phyloP scores from a whole-genome alignment of 306 rosid species.

The Acacia confusa region DNA sequence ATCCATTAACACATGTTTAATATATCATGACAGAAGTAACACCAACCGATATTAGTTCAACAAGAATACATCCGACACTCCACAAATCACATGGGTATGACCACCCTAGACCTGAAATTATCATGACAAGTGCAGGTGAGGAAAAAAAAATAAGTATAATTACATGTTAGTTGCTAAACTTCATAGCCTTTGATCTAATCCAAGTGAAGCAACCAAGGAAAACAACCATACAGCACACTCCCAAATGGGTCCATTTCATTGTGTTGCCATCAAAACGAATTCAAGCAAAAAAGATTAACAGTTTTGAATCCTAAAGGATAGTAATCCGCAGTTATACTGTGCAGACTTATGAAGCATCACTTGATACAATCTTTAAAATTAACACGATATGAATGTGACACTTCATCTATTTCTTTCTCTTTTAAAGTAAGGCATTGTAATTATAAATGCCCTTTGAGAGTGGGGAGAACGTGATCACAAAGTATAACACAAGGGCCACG shows the following conservation, averaged over 20 bases:
- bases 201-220: not conserved
- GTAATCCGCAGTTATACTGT: not conserved
- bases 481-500: not conserved
- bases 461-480: not conserved
- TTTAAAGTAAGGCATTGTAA: not conserved
- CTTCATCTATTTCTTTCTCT: not conserved
- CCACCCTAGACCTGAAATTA: conserved; percentile 90
- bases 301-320: not conserved
- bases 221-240: not conserved
- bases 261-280: not conserved
- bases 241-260: conserved; percentile 5
- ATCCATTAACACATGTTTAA: conserved; percentile 30
- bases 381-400: not conserved
- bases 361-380: not conserved
- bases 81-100: conserved; percentile 85
- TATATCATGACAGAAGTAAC: conserved; percentile 19
- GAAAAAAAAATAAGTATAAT: conserved; percentile 17
- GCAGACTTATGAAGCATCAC: not conserved
- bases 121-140: conserved; percentile 34
- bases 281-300: not conserved
- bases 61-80: conserved; percentile 90
- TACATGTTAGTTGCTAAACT: conserved; percentile 15
- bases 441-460: not conserved
- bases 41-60: conserved; percentile 80
- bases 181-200: not conserved